Conservation (phyloP, 495 filamentous ascomycete genomes). For the Sporormia fimetaria region DNA sequence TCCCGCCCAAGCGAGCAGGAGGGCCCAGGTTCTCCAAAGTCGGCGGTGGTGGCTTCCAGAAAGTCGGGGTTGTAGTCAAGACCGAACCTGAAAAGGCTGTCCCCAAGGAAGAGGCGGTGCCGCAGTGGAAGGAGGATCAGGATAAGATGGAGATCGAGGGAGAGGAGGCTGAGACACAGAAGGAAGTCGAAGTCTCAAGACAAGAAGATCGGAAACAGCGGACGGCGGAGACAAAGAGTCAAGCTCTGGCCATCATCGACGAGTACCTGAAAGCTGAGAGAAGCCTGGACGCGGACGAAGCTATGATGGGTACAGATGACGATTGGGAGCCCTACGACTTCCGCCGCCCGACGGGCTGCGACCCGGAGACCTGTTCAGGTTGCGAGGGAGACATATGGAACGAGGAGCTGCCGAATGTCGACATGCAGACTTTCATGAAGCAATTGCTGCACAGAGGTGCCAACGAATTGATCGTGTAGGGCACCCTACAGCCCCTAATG, state of each 20-base stretch:
- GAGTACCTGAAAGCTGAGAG: not conserved
- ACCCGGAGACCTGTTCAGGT: constrained; percentile 8
- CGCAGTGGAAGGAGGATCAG: too few species aligned
- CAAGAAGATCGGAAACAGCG: not conserved
- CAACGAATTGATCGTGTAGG: too few species aligned
- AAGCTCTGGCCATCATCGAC: not conserved
- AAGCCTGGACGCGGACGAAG: constrained; percentile 2
- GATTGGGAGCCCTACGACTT: constrained; percentile 10
- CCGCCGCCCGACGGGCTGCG: constrained; percentile 9
- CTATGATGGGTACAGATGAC: not conserved
- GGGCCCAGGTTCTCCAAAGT: constrained; percentile 2
- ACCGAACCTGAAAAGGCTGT: not conserved
- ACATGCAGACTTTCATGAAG: too few species aligned
- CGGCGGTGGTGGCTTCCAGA: constrained; percentile 2
- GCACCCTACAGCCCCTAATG: too few species aligned
- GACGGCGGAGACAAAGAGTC: not conserved
- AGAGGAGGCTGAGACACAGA: not conserved
- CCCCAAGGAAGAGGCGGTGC: not conserved
- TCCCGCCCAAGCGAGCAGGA: not conserved
- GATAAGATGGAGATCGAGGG: too few species aligned
- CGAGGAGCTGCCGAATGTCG: too few species aligned
- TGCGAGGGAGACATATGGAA: too few species aligned
- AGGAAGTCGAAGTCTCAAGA: not conserved
- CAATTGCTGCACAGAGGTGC: too few species aligned
- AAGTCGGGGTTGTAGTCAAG: constrained; percentile 1